Conservation (phyloP, 164 flowering plant species). For the Chimonanthus salicifolius region DNA sequence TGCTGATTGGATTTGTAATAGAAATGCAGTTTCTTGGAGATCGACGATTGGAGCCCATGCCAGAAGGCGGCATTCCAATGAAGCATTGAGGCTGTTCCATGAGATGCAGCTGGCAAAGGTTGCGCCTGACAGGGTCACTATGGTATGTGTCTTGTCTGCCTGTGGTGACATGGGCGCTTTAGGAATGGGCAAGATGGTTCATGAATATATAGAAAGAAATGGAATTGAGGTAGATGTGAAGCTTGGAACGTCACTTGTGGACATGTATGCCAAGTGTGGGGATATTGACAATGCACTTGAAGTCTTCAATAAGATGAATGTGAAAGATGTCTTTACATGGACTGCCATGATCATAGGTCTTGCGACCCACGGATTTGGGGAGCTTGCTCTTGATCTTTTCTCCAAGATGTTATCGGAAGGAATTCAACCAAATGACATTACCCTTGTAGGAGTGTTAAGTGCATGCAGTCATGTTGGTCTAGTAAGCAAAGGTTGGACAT, state of each 20-base stretch:
- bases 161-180: constrained; percentile 34
- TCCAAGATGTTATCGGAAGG: constrained; percentile 24
- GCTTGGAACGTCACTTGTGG: constrained; percentile 36
- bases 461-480: constrained; percentile 33
- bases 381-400: constrained; percentile 27
- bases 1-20: constrained; percentile 12
- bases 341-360: constrained; percentile 33
- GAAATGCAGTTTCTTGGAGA: constrained; percentile 31
- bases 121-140: constrained; percentile 25
- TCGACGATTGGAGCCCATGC: constrained; percentile 27
- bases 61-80: constrained; percentile 17
- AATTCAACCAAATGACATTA: constrained; percentile 26
- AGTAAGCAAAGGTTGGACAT: constrained; percentile 19
- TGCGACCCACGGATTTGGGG: constrained; percentile 29
- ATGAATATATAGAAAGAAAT: constrained; percentile 24
- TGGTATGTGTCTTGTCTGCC: constrained; percentile 33
- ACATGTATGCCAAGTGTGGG: constrained; percentile 42
- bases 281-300: constrained; percentile 21
- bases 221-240: constrained; percentile 24
- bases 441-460: constrained; percentile 27
- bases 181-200: constrained; percentile 29
- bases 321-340: constrained; percentile 28
- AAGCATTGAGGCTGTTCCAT: constrained; percentile 26
- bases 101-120: constrained; percentile 27
- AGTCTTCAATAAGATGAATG: constrained; percentile 22